These are phyloP conservation scores for Dictyostelium capitatum DNA, from an alignment of 78 protist genomes.

Conservation along the genomic window DNA sequence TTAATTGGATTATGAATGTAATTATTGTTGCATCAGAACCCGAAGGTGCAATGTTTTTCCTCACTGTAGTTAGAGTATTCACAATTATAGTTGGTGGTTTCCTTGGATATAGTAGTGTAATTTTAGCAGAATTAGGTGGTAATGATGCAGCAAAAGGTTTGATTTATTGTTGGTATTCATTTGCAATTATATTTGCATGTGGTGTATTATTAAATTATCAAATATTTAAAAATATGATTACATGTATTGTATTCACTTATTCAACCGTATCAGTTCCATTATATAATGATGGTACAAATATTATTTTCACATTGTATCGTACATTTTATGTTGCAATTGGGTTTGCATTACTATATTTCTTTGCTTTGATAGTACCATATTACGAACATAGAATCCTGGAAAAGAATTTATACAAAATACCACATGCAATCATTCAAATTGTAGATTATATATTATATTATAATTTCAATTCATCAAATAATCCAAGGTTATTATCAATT, in stretches of 20 bases:
- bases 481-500: background rate
- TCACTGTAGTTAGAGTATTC: background rate
- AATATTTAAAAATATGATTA: background rate
- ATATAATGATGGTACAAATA: background rate
- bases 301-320: background rate
- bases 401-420: slow-evolving; percentile 5
- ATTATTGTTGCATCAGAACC: background rate
- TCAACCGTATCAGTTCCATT: slow-evolving; percentile 2
- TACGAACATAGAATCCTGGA: slow-evolving; percentile 1
- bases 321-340: slow-evolving; percentile 27
- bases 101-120: slow-evolving; percentile 6
- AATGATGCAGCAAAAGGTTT: background rate
- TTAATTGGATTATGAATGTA: slow-evolving; percentile 9
- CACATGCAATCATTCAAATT: background rate
- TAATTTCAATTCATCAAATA: background rate
- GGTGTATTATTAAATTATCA: background rate
- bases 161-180: background rate
- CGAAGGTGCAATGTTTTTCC: background rate
- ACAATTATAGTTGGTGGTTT: background rate
- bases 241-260: slow-evolving; percentile 9
- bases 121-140: background rate
- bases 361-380: slow-evolving; percentile 1
- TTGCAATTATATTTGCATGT: background rate
- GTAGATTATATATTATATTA: background rate
- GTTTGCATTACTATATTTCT: background rate